A percentile compares a stretch with the other conserved stretches of the same genome.
Evolutionary conservation across 768 basidiomycete genomes (phyloP).

Genomic region (Panellus pusillus): DNA sequence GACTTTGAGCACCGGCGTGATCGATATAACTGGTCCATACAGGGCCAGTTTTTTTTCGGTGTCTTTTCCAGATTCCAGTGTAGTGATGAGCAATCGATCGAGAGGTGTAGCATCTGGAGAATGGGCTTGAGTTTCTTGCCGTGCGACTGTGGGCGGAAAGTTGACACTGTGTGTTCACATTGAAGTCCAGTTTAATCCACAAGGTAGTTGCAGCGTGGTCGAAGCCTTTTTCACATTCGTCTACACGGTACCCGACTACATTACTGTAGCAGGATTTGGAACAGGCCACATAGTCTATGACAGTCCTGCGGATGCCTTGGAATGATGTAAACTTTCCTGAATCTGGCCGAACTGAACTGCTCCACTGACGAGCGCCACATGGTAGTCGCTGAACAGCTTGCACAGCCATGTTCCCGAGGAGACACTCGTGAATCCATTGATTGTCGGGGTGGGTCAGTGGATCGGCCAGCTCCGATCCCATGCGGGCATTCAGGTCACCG

Average conservation of each 20-base stretch:
- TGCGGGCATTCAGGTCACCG: no score
- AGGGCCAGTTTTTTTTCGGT: not conserved
- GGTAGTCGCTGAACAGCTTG: not conserved
- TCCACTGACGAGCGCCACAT: not conserved
- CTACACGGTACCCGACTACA: not conserved
- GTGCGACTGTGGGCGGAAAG: no score
- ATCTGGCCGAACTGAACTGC: not conserved
- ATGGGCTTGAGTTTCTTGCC: no score
- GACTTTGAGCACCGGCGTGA: no score
- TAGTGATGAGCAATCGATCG: not conserved
- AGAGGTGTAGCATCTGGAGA: not conserved
- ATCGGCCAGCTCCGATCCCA: no score
- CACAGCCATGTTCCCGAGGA: not conserved
- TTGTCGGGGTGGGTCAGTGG: no score
- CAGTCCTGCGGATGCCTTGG: slow-evolving; percentile 1
- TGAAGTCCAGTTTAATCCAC: no score
- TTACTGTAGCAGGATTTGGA: not conserved
- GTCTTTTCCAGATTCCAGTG: not conserved
- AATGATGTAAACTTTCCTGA: slow-evolving; percentile 1
- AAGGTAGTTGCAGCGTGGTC: not conserved
- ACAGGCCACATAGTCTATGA: not conserved
- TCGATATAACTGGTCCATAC: no score
- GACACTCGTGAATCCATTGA: no score
- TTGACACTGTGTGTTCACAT: no score
- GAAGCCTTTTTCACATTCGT: not conserved